Base-by-base conservation (phyloP, 129 eudicot species). In the Pseudognaphalium luteoalbum region DNA sequence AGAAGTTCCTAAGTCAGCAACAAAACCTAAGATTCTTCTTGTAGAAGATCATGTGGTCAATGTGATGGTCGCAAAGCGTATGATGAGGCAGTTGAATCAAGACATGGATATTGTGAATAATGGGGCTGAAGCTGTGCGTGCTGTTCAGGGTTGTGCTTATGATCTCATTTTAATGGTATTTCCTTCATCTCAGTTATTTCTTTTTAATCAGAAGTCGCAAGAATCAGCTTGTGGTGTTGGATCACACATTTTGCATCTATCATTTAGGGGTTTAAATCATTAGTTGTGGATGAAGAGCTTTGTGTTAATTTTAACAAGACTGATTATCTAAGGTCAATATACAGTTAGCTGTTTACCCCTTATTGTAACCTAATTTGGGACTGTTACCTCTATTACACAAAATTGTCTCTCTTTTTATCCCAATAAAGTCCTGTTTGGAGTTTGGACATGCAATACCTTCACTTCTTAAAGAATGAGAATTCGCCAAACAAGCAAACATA, bases 41-140 rank as follows among this genome's bases (percentile, higher is more conserved):
- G 98, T 90, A 32, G 98, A 93, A 78, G 98, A 93, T 81, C 88
- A 84, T 79, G 89, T 85, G 83, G 88, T 90, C 74, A 90, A 90
- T 68, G 90, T 93, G 72, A 87, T 93, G 92, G 97, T 93, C 7
- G 82, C 97, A 54, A 71, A 80, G 37, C 80, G 92, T 10, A 90
- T 93, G 98, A 90, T 93, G 98, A 85, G 85, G 83, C 97, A 84
- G 84, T 66, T 93, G 74, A 96, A 96, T 72, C 96, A 90, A 73
- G 83, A 79, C 41, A 88, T 93, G 75, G 92, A 88, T 76, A 88
- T 93, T n/a, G 98, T 88, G 6, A 90, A 83, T 84, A 88, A 93
- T 76, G 98, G 98, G 63, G 90, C 86, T 5, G 98, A 93, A 90
- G 98, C 97, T 29, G 83, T 93, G 22, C 92, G 89, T 44, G 98